These are phyloP conservation scores for Talaromyces sp. DNA, from an alignment of 2,329 filamentous ascomycete genomes.

Conservation along the genomic window DNA sequence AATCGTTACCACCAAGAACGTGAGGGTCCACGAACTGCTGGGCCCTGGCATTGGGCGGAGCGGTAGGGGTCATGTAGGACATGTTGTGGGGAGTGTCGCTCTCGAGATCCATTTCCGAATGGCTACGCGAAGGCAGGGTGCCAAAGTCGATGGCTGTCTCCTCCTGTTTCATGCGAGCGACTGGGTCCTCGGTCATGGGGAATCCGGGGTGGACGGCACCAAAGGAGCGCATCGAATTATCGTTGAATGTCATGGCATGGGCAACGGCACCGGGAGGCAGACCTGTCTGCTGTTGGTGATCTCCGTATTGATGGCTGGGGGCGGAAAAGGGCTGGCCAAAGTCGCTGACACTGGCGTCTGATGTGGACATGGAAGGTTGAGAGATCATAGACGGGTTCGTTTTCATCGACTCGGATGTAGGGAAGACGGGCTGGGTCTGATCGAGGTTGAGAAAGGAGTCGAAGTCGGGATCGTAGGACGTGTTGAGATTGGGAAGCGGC, in stretches of 20 bases:
- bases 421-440: slow-evolving; percentile 38
- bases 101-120: slow-evolving; percentile 63
- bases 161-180: slow-evolving; percentile 49
- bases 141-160: slow-evolving; percentile 62
- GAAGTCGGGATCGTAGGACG: slow-evolving; percentile 40
- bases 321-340: slow-evolving; percentile 58
- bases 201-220: slow-evolving; percentile 32
- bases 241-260: slow-evolving; percentile 73
- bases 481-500: slow-evolving; percentile 26
- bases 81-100: slow-evolving; percentile 60
- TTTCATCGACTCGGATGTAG: slow-evolving; percentile 30
- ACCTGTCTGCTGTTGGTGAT: slow-evolving; percentile 93
- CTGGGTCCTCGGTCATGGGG: slow-evolving; percentile 56
- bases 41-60: slow-evolving; percentile 23
- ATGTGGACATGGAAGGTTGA: slow-evolving; percentile 33
- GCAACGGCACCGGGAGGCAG: slow-evolving; percentile 79
- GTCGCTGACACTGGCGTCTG: slow-evolving; percentile 32
- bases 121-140: slow-evolving; percentile 53
- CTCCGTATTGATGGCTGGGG: slow-evolving; percentile 91
- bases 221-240: slow-evolving; percentile 44
- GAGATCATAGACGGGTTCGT: slow-evolving; percentile 31
- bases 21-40: slow-evolving; percentile 68
- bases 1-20: slow-evolving; percentile 50
- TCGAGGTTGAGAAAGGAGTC: slow-evolving; percentile 46
- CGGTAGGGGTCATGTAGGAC: slow-evolving; percentile 57